Percentiles rank a stretch among this genome's conserved stretches.
Evolutionary conservation across 257 asterid genomes (phyloP).

Genomic region (Fraxinus cuspidata): DNA sequence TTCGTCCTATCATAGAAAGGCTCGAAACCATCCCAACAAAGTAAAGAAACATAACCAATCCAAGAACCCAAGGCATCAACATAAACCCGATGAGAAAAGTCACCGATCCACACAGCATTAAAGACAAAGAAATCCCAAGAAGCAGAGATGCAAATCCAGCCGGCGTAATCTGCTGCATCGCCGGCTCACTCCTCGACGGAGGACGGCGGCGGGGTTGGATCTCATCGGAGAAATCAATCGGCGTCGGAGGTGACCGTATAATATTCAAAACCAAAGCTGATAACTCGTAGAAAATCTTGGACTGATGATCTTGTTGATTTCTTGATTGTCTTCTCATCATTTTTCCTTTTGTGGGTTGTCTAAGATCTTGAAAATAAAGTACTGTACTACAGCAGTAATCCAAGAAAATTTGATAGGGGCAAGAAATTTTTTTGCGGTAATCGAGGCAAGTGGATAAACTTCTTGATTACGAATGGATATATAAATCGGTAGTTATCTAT

Average conservation of each 20-base stretch:
- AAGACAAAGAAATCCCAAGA: slow-evolving; percentile 61
- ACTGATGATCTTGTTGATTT: slow-evolving; percentile 38
- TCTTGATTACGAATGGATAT: slow-evolving; percentile 6
- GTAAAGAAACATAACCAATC: slow-evolving; percentile 51
- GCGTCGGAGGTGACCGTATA: slow-evolving; percentile 44
- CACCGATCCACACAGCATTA: slow-evolving; percentile 87
- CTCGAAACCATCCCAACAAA: slow-evolving; percentile 68
- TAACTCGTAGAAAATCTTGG: slow-evolving; percentile 47
- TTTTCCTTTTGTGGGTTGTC: slow-evolving; percentile 3
- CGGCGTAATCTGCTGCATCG: slow-evolving; percentile 65
- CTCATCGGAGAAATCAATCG: slow-evolving; percentile 31
- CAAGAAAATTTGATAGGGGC: slow-evolving; percentile 6
- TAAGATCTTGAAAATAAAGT: neutral
- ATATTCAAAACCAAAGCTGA: slow-evolving; percentile 46
- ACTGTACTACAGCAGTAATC: neutral
- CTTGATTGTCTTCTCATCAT: slow-evolving; percentile 43
- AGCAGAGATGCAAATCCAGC: slow-evolving; percentile 84
- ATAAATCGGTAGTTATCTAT: slow-evolving; percentile 1
- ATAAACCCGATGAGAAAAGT: slow-evolving; percentile 80
- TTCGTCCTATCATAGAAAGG: slow-evolving; percentile 65
- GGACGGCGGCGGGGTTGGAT: slow-evolving; percentile 22
- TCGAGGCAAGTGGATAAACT: slow-evolving; percentile 62
- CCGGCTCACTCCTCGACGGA: slow-evolving; percentile 26
- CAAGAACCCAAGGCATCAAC: slow-evolving; percentile 90
- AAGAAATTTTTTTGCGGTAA: slow-evolving; percentile 27